Conservation (phyloP, 176 grass and related monocot genomes). For the Saccharum officinarum region DNA sequence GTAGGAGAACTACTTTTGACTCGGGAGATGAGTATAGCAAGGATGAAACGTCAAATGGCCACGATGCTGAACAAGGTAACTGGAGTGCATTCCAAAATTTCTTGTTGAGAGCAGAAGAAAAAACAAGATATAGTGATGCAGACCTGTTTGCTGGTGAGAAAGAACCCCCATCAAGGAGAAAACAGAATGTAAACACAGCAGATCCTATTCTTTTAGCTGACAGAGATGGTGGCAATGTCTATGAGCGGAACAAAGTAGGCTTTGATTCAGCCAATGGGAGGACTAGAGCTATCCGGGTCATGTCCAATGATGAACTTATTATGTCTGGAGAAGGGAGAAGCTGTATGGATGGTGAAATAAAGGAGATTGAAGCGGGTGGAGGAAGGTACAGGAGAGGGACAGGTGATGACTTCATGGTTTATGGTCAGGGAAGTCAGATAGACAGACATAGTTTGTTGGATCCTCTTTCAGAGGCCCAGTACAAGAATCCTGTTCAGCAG, state of each 20-base stretch:
- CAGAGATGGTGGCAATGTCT: slow-evolving; percentile 47
- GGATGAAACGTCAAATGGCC: slow-evolving; percentile 47
- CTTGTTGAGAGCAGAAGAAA: slow-evolving; percentile 85
- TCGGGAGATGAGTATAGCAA: slow-evolving; percentile 50
- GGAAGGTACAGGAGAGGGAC: slow-evolving; percentile 57
- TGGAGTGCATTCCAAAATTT: slow-evolving; percentile 95
- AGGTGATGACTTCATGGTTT: slow-evolving; percentile 68
- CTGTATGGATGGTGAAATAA: slow-evolving; percentile 56
- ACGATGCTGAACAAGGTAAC: slow-evolving; percentile 72
- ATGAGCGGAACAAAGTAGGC: slow-evolving; percentile 41
- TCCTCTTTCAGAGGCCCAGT: slow-evolving; percentile 65
- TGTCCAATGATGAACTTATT: slow-evolving; percentile 77
- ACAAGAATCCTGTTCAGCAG: slow-evolving; percentile 45
- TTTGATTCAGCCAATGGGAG: slow-evolving; percentile 83
- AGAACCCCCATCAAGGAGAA: slow-evolving; percentile 44
- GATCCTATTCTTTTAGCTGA: slow-evolving; percentile 72
- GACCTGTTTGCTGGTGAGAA: slow-evolving; percentile 78
- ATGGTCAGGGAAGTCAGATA: slow-evolving; percentile 64
- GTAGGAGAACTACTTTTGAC: slow-evolving; percentile 37
- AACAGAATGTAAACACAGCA: slow-evolving; percentile 45
- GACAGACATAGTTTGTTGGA: slow-evolving; percentile 57
- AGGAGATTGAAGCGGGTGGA: slow-evolving; percentile 81
- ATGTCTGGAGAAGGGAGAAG: slow-evolving; percentile 55
- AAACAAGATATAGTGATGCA: slow-evolving; percentile 50
- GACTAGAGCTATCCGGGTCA: slow-evolving; percentile 39